phyloP scores from a whole-genome alignment of 257 asterid genomes.

The Jasminum sambac region DNA sequence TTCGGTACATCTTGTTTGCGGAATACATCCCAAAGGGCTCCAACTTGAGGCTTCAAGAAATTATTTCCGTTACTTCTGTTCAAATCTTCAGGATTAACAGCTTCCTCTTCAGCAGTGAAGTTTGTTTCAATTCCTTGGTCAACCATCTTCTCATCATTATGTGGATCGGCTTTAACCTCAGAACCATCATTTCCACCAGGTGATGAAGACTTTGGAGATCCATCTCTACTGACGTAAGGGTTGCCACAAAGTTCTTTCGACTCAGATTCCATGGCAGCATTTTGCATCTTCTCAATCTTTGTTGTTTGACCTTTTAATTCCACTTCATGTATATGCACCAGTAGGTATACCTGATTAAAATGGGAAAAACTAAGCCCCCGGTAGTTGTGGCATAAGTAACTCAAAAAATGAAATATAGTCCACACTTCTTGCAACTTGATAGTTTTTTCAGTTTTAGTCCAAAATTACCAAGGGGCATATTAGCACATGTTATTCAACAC shows the following conservation, averaged over 20 bases:
- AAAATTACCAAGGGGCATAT: neutral
- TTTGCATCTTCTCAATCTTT: conserved; percentile 38
- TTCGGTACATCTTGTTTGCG: conserved; percentile 80
- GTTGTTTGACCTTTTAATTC: conserved; percentile 46
- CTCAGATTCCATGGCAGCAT: conserved; percentile 40
- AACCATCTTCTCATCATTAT: conserved; percentile 31
- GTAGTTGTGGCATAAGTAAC: neutral
- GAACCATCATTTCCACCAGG: conserved; percentile 46
- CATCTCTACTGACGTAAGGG: conserved; percentile 34
- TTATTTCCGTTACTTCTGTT: conserved; percentile 29
- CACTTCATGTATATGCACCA: conserved; percentile 66
- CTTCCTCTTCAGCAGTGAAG: conserved; percentile 35
- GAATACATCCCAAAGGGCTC: conserved; percentile 91
- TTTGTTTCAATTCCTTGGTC: conserved; percentile 42
- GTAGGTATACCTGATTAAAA: conserved; percentile 67
- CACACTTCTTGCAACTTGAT: neutral
- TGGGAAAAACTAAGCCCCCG: conserved; percentile 13
- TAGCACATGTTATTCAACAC: too few relatives aligned
- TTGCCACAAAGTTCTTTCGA: conserved; percentile 35
- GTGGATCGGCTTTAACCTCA: conserved; percentile 35
- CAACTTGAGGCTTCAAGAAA: conserved; percentile 46
- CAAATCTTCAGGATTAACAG: conserved; percentile 31
- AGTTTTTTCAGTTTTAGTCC: neutral
- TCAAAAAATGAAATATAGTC: neutral
- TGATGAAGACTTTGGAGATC: conserved; percentile 37